Base-by-base conservation (phyloP, 169 alveolate species). In the Plasmodium gaboni region DNA sequence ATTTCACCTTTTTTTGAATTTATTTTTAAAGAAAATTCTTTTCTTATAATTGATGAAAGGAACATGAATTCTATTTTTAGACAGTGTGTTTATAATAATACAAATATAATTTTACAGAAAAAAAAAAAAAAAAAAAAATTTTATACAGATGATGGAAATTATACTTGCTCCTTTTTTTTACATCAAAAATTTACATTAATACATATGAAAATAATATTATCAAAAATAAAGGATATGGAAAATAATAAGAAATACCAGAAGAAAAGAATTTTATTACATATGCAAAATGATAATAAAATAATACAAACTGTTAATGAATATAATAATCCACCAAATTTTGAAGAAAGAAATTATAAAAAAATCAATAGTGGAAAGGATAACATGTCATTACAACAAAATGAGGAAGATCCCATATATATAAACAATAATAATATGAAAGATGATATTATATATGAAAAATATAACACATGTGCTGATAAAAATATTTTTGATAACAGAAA, bases 21-120 rank as follows among this genome's bases (percentile, higher is more conserved):
- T 38, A 71, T 86, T 86, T 86, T 86, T 86, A 86, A 86, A 63
- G 87, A 86, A 63, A 55, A 19, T n/a, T 64, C 60, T 13, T 22
- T 24, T 24, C 92, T 87, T 24, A 48, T 86, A 59, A 86, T 86
- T 15, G 92, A 86, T 42, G 92, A 86, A 55, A 86, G 87, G 15
- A 71, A 86, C 15, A 59, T 86, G 46, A 86, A 86, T 46, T 24
- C 67, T n/a, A 70, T 72, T n/a, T 86, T 86, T 50, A 86, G 76
- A 42, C 92, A 86, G 10, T 86, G 92, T 53, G 51, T 83, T 42
- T 63, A 83, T 12, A 83, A 67, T 17, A 46, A 26, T 26, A 38
- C 46, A 38, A 67, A 32, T 55, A 32, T 17, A 10, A 48, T 7
- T 26, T n/a, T 12, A 7, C 74, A 42, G 6, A 76, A 57, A 5